Conservation (phyloP, 495 filamentous ascomycete species). For the Trichodelitschia bisporula region DNA sequence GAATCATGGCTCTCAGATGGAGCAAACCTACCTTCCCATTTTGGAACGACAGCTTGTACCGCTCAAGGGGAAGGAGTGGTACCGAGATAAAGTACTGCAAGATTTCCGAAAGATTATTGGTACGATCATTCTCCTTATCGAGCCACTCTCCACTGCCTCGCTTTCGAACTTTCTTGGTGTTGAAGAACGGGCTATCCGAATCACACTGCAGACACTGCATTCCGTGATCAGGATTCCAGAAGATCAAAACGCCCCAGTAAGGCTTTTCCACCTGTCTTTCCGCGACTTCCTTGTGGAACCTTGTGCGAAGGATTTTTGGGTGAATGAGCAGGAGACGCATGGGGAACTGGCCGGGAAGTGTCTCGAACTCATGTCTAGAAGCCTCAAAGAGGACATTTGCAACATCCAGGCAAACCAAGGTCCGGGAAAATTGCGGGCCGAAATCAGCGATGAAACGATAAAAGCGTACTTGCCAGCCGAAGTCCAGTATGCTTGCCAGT, state of each 20-base stretch:
- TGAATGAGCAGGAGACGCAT: slow-evolving; percentile 17
- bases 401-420: too few relatives aligned
- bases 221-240: slow-evolving; percentile 16
- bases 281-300: slow-evolving; percentile 25
- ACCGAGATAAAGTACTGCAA: slow-evolving; percentile 4
- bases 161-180: slow-evolving; percentile 9
- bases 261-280: slow-evolving; percentile 23
- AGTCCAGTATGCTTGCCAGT: slow-evolving; percentile 20
- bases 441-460: slow-evolving; percentile 8
- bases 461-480: slow-evolving; percentile 9
- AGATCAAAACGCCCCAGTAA: slow-evolving; percentile 10
- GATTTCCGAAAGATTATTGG: slow-evolving; percentile 13
- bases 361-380: slow-evolving; percentile 16
- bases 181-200: slow-evolving; percentile 3
- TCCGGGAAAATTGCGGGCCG: slow-evolving; percentile 7
- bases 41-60: slow-evolving; percentile 6
- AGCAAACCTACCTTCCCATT: slow-evolving; percentile 9
- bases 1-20: too few relatives aligned
- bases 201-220: slow-evolving; percentile 11
- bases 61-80: slow-evolving; percentile 3
- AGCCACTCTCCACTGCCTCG: slow-evolving; percentile 12
- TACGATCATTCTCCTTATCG: slow-evolving; percentile 9
- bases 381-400: slow-evolving; percentile 19
- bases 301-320: slow-evolving; percentile 16
- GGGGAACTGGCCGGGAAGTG: slow-evolving; percentile 12